A percentile compares a stretch with the other conserved stretches of the same genome.
Evolutionary conservation across 1,139 yeast species (phyloP).

Genomic region (Zygoascus hellenicus): DNA sequence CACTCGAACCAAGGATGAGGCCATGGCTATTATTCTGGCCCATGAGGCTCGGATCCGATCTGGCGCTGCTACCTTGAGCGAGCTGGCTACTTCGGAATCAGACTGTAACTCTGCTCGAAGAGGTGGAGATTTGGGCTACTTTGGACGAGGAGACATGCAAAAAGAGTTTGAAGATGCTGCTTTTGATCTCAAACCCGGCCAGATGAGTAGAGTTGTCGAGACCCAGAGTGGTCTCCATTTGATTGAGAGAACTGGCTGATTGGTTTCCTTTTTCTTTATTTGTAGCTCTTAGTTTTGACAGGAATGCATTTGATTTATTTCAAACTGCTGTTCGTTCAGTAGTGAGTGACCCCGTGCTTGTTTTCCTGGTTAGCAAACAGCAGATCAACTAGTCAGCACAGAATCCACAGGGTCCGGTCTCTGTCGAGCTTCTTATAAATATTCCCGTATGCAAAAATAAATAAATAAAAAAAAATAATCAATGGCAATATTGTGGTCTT

Average conservation of each 20-base stretch:
- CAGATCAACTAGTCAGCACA: too few relatives aligned
- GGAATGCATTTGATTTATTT: background rate
- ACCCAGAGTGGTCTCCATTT: conserved; percentile 89
- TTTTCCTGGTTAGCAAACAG: too few relatives aligned
- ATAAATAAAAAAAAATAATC: too few relatives aligned
- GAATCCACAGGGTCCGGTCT: too few relatives aligned
- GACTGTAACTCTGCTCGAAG: conserved; percentile 85
- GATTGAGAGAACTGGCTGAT: conserved; percentile 66
- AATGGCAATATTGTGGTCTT: too few relatives aligned
- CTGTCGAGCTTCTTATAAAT: too few relatives aligned
- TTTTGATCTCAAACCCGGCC: conserved; percentile 74
- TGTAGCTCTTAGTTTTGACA: too few relatives aligned
- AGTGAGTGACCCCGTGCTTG: too few relatives aligned
- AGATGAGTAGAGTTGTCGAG: conserved; percentile 76
- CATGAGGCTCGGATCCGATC: conserved; percentile 56
- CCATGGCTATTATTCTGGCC: conserved; percentile 56
- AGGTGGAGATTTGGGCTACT: conserved; percentile 89
- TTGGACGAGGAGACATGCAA: conserved; percentile 91
- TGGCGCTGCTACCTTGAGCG: conserved; percentile 66
- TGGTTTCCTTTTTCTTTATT: too few relatives aligned
- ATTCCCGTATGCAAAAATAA: too few relatives aligned
- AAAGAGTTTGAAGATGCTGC: conserved; percentile 89
- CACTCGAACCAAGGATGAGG: conserved; percentile 77
- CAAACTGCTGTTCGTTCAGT: too few relatives aligned
- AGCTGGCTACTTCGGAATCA: conserved; percentile 74